Evolutionary conservation across 257 asterid genomes (phyloP).

Genomic region (Nicotiana paniculata): DNA sequence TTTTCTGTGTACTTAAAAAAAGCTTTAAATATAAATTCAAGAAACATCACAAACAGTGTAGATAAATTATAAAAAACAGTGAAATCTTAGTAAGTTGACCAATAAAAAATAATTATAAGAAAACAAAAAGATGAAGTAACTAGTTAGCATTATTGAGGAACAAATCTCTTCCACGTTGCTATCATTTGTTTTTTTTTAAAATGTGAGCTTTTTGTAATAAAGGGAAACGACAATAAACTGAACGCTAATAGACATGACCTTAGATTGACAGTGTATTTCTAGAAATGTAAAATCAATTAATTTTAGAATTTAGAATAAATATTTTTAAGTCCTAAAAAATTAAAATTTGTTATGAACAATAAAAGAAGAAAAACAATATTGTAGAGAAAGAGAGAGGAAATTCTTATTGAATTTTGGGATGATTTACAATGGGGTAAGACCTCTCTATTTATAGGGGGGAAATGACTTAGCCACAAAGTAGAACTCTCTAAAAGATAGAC

Average conservation of each 20-base stretch:
- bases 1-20: too few species aligned
- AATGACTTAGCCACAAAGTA: too few species aligned
- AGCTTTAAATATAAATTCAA: not conserved
- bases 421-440: too few species aligned
- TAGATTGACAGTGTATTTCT: not conserved
- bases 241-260: constrained; percentile 18
- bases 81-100: not conserved
- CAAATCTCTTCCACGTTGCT: constrained; percentile 9
- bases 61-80: not conserved
- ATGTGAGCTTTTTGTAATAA: constrained; percentile 6
- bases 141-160: not conserved
- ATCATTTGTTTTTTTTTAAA: not conserved
- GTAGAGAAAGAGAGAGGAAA: too few species aligned
- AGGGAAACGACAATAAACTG: constrained; percentile 29
- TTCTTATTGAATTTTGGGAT: too few species aligned
- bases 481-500: too few species aligned
- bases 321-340: not conserved
- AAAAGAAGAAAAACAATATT: too few species aligned
- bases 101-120: not conserved
- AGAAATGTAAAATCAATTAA: not conserved
- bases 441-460: too few species aligned
- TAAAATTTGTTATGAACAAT: not conserved
- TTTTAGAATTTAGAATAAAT: not conserved
- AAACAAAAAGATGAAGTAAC: not conserved
- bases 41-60: not conserved